phyloP scores from a whole-genome alignment of 2,329 filamentous ascomycete genomes.

The Stromatinia cepivora region DNA sequence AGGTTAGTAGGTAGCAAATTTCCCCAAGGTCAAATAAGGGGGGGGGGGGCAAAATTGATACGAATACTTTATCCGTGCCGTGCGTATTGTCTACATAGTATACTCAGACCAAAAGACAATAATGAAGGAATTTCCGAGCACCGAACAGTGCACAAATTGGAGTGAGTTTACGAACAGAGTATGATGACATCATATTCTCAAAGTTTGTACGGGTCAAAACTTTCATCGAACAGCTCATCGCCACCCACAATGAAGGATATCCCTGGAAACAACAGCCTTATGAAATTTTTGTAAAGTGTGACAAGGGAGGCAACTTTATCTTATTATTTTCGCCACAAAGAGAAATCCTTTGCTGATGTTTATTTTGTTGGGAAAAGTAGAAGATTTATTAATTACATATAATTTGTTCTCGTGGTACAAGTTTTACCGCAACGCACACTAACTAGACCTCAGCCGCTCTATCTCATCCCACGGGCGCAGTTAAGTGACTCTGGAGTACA shows the following conservation, averaged over 20 bases:
- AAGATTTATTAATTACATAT: neutral
- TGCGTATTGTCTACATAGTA: neutral
- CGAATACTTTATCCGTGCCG: too few relatives aligned
- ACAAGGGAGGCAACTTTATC: neutral
- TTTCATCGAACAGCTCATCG: conserved; percentile 12
- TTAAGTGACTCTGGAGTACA: neutral
- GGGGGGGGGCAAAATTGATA: neutral
- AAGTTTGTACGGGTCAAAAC: neutral
- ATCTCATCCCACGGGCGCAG: neutral
- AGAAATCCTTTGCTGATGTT: neutral
- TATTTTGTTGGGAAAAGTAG: neutral
- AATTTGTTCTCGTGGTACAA: conserved; percentile 9
- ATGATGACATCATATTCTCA: neutral
- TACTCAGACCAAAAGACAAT: too few relatives aligned
- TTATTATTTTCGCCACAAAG: neutral
- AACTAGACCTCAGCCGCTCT: conserved; percentile 1
- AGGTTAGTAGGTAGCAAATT: neutral
- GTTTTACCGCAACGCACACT: neutral
- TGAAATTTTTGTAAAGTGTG: neutral
- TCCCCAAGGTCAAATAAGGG: neutral
- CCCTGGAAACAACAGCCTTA: conserved; percentile 2
- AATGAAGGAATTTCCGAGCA: neutral
- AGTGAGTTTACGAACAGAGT: neutral
- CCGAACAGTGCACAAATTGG: neutral
- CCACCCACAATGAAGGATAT: neutral